Percentiles rank a stretch among this genome's conserved stretches.
Evolutionary conservation across 768 basidiomycete species (phyloP).

Genomic region (Solioccasus polychromus): DNA sequence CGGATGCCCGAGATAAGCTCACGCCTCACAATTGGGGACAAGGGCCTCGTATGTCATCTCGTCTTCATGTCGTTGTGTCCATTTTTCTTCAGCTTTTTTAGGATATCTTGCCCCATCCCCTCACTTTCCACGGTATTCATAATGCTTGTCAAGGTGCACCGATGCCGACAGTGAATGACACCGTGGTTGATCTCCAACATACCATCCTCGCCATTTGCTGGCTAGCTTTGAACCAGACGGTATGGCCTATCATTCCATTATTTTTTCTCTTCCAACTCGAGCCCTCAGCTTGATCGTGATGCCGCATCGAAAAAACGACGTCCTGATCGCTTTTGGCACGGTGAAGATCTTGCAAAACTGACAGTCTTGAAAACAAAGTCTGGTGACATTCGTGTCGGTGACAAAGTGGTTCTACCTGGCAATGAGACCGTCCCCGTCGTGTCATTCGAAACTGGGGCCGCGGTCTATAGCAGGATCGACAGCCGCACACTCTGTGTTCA

Average conservation of each 20-base stretch:
- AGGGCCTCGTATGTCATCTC: slow-evolving; percentile 54
- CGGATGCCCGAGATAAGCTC: slow-evolving; percentile 77
- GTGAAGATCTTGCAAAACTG: slow-evolving; percentile 59
- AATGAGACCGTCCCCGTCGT: slow-evolving; percentile 48
- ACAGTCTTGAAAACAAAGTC: slow-evolving; percentile 59
- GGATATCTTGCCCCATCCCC: slow-evolving; percentile 65
- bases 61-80: neutral
- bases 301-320: slow-evolving; percentile 57
- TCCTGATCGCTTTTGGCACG: slow-evolving; percentile 76
- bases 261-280: slow-evolving; percentile 2
- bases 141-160: slow-evolving; percentile 44
- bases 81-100: slow-evolving; percentile 25
- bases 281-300: slow-evolving; percentile 53
- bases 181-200: slow-evolving; percentile 70
- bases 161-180: slow-evolving; percentile 47
- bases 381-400: slow-evolving; percentile 71
- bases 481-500: slow-evolving; percentile 61
- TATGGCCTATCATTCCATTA: slow-evolving; percentile 31
- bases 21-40: slow-evolving; percentile 71
- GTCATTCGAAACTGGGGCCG: slow-evolving; percentile 54
- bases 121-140: slow-evolving; percentile 45
- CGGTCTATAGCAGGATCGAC: slow-evolving; percentile 43
- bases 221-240: slow-evolving; percentile 86
- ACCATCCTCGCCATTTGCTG: slow-evolving; percentile 80
- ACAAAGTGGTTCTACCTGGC: slow-evolving; percentile 63